Base-by-base conservation (phyloP, 169 alveolate genomes). In the Cystoisospora suis region DNA sequence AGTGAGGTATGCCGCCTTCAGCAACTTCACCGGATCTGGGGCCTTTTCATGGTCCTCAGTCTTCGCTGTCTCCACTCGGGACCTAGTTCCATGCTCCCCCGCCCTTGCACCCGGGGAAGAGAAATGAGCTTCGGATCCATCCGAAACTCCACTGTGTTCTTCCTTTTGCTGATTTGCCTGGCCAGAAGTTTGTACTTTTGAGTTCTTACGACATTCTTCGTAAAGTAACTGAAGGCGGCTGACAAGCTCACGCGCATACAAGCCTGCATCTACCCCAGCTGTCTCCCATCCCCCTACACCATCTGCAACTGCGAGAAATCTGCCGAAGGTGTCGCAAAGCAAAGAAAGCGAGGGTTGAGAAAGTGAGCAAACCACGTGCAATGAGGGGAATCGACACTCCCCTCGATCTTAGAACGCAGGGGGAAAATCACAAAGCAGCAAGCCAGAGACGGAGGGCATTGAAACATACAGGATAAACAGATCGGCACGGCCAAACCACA, bases 251-350 rank as follows among this genome's bases (percentile, higher is more conserved):
- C 70, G 59, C 0, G 91, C 72, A 44, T 87, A 87, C 53, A 65
- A 72, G 3, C 91, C 86, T 0, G 91, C 91, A 44, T 87, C 91
- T 2, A 87, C 65, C 20, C 91, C 91, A 1, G 86, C 29, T 6
- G 46, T 34, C 23, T 69, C 91, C 91, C 91, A 87, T 9, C 91
- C 91, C 27, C 91, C 91, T 23, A 87, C 91, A 42, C 91, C 91
- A 44, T 87, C 91, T 20, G 91, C 91, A 0, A 87, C 91, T 7
- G n/a, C 91, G 36, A 87, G 61, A 36, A 29, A 53, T 40, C 91
- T 87, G 86, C 69, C 20, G 45, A 5, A 32, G 12, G 36, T 17
- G 27, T 4, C 32, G 46, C 46, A 56, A 56, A 27, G 29, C 38
- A 4, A 56, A 61, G 42, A 6, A n/a, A n/a, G n/a, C n/a, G n/a